Conservation (phyloP, 768 basidiomycete genomes). For the Infundibulicybe gibba region DNA sequence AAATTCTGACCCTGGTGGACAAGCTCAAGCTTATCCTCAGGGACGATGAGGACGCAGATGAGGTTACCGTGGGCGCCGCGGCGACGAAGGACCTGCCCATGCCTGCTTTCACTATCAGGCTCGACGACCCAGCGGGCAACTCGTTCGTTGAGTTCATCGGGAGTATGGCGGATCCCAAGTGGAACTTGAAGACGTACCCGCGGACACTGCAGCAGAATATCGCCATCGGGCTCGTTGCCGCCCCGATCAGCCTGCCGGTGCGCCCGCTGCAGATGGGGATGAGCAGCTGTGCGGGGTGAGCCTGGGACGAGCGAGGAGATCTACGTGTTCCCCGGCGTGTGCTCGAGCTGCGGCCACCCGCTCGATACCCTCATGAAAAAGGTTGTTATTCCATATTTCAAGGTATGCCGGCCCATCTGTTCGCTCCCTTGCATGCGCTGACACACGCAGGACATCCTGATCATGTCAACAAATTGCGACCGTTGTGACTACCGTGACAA, state of each 20-base stretch:
- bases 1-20: constrained; percentile 74
- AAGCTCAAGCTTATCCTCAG: constrained; percentile 62
- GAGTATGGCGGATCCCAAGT: constrained; percentile 87
- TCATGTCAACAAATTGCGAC: too few species aligned
- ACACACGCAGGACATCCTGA: constrained; percentile 87
- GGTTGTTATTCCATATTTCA: too few species aligned
- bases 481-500: constrained; percentile 97
- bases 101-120: constrained; percentile 70
- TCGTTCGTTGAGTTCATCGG: constrained; percentile 93
- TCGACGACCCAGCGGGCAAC: constrained; percentile 95
- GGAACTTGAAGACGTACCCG: constrained; percentile 82
- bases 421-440: too few species aligned
- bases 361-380: constrained; percentile 82
- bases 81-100: constrained; percentile 51
- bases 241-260: too few species aligned
- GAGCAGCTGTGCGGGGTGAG: too few species aligned
- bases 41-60: constrained; percentile 48
- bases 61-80: too few species aligned
- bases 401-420: too few species aligned
- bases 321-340: constrained; percentile 81
- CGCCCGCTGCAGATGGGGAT: too few species aligned
- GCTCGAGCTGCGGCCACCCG: constrained; percentile 83
- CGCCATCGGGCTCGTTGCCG: constrained; percentile 64
- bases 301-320: constrained; percentile 88
- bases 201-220: constrained; percentile 81